Evolutionary conservation across 768 basidiomycete species (phyloP).

Genomic region (Sporobolomyces roseus): DNA sequence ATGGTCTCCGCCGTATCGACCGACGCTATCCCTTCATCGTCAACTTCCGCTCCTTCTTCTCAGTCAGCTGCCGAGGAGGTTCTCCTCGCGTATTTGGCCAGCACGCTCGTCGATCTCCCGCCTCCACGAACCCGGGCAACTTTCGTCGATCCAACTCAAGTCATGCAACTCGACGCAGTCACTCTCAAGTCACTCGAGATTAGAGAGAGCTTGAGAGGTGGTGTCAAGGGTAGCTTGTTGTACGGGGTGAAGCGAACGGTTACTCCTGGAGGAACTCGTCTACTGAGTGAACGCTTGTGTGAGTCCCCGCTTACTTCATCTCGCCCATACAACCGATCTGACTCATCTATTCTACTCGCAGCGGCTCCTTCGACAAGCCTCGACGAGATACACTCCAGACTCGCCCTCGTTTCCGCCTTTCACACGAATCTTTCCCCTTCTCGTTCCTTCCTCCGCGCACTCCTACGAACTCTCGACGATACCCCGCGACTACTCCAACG

Average conservation of each 20-base stretch:
- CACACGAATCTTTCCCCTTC: conserved; percentile 40
- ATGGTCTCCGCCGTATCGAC: conserved; percentile 25
- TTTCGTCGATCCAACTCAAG: conserved; percentile 57
- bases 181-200: conserved; percentile 87
- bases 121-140: conserved; percentile 48
- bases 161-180: conserved; percentile 87
- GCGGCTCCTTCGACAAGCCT: conserved; percentile 45
- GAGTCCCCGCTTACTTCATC: not conserved
- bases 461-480: conserved; percentile 64
- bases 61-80: conserved; percentile 25
- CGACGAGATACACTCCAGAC: conserved; percentile 66
- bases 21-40: conserved; percentile 22
- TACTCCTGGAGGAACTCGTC: conserved; percentile 70
- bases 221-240: conserved; percentile 67
- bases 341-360: not conserved
- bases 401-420: conserved; percentile 73
- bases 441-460: conserved; percentile 58
- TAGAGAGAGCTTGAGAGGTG: conserved; percentile 67
- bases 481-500: conserved; percentile 70
- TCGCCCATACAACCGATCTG: conserved; percentile 45
- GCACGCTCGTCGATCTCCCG: conserved; percentile 18
- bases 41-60: not conserved
- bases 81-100: conserved; percentile 32
- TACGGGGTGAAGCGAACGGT: conserved; percentile 71
- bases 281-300: conserved; percentile 76